phyloP scores from a whole-genome alignment of 1,284 basidiomycete species.

The Baeospora myosura region DNA sequence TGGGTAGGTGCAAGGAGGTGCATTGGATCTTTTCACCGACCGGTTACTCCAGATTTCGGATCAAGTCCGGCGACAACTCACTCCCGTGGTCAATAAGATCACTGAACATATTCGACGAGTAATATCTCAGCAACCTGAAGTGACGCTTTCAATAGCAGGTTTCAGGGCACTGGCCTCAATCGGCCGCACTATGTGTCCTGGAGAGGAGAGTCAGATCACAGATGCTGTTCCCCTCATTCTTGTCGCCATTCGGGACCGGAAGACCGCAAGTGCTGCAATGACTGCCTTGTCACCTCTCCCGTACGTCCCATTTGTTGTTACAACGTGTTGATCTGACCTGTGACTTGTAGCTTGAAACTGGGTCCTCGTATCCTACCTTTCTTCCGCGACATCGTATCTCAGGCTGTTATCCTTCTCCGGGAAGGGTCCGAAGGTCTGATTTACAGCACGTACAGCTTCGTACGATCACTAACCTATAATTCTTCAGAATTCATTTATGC shows the following conservation, averaged over 20 bases:
- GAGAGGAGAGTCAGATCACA: slow-evolving; percentile 63
- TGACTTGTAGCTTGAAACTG: slow-evolving; percentile 62
- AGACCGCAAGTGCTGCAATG: slow-evolving; percentile 36
- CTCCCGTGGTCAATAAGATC: slow-evolving; percentile 44
- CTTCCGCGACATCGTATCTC: slow-evolving; percentile 65
- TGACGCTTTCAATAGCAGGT: slow-evolving; percentile 34
- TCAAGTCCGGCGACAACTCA: slow-evolving; percentile 47
- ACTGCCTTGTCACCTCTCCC: slow-evolving; percentile 52
- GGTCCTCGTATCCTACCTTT: slow-evolving; percentile 82
- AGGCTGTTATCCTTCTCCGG: slow-evolving; percentile 45
- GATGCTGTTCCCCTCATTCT: slow-evolving; percentile 55
- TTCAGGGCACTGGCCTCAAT: slow-evolving; percentile 56
- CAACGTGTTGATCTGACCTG: slow-evolving; percentile 10
- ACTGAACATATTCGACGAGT: slow-evolving; percentile 42
- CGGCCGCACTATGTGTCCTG: slow-evolving; percentile 44
- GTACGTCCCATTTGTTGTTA: slow-evolving; percentile 31
- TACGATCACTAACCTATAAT: slow-evolving; percentile 3
- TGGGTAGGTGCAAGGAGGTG: slow-evolving; percentile 52
- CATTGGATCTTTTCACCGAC: slow-evolving; percentile 59
- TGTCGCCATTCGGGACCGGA: slow-evolving; percentile 33
- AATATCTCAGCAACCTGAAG: slow-evolving; percentile 35
- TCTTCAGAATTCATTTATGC: slow-evolving; percentile 1
- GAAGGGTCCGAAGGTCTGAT: slow-evolving; percentile 31
- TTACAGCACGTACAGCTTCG: too few relatives aligned
- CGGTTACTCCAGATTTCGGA: slow-evolving; percentile 59